Conservation (phyloP, 176 grass and related monocot species). For the Echinochloa phyllopogon region DNA sequence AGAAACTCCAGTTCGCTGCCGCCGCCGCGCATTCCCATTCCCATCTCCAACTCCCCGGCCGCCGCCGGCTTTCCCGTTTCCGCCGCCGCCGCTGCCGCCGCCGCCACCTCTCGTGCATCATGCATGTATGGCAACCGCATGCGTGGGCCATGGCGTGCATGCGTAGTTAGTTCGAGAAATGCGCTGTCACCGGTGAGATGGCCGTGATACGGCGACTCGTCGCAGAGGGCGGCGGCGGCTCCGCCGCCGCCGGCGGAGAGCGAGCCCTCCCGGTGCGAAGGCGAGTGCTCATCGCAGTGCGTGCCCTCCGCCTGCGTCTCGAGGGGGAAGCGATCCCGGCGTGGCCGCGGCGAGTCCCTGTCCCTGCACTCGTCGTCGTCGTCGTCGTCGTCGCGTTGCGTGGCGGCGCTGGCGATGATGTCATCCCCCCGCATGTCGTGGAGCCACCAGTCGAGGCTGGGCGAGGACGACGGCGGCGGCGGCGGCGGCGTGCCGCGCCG, state of each 20-base stretch:
- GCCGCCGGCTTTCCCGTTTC: no score
- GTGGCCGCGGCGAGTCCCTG: no score
- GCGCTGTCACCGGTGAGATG: not conserved
- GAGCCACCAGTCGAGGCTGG: not conserved
- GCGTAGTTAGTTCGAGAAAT: not conserved
- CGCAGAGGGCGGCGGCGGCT: not conserved
- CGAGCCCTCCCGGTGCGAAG: no score
- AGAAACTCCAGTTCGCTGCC: not conserved
- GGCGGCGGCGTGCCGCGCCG: not conserved
- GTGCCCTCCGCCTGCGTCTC: no score
- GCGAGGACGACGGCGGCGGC: not conserved
- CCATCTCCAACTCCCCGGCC: not conserved
- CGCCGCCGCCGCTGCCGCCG: not conserved
- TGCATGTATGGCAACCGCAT: not conserved
- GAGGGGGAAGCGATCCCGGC: no score
- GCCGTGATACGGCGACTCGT: not conserved
- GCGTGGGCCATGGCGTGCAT: not conserved
- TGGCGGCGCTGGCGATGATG: not conserved
- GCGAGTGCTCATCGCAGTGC: no score
- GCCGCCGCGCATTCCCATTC: not conserved
- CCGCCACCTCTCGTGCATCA: not conserved
- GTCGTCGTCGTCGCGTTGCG: not conserved
- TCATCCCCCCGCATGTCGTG: not conserved
- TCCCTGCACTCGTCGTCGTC: no score
- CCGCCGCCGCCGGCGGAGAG: no score